A percentile compares a stretch with the other conserved stretches of the same genome.
phyloP scores from a whole-genome alignment of 345 rosid genomes.

The Gossypium rotundifolium region DNA sequence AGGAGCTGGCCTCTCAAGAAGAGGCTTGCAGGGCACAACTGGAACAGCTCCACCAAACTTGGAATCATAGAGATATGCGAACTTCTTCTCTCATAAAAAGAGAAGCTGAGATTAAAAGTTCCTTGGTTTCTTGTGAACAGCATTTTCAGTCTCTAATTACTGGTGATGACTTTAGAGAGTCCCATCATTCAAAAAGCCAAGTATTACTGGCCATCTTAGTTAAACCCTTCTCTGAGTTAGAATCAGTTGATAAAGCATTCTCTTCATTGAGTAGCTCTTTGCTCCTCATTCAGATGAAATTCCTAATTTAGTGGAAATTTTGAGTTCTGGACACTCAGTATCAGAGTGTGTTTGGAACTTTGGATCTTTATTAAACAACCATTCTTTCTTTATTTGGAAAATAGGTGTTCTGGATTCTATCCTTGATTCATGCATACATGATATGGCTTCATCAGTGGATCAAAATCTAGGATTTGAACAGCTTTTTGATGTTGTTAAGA shows the following conservation, averaged over 20 bases:
- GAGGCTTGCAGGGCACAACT: slow-evolving; percentile 87
- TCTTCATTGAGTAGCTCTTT: slow-evolving; percentile 37
- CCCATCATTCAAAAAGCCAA: slow-evolving; percentile 48
- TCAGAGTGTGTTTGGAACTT: slow-evolving; percentile 71
- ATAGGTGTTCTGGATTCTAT: slow-evolving; percentile 64
- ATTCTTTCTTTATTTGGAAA: slow-evolving; percentile 86
- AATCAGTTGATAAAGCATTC: slow-evolving; percentile 45
- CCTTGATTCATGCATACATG: slow-evolving; percentile 80
- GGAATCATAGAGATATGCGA: slow-evolving; percentile 71
- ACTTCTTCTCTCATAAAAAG: slow-evolving; percentile 50
- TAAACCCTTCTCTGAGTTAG: slow-evolving; percentile 68
- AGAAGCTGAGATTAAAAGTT: slow-evolving; percentile 58
- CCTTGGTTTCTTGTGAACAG: slow-evolving; percentile 47
- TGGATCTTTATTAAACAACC: slow-evolving; percentile 44
- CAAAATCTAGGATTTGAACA: slow-evolving; percentile 85
- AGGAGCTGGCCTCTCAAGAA: slow-evolving; percentile 93
- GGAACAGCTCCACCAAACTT: slow-evolving; percentile 73
- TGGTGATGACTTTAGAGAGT: slow-evolving; percentile 43
- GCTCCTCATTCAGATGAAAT: slow-evolving; percentile 35
- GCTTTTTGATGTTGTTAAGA: slow-evolving; percentile 64
- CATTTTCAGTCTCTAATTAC: slow-evolving; percentile 53
- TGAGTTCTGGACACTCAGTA: slow-evolving; percentile 47
- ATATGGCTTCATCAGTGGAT: slow-evolving; percentile 59
- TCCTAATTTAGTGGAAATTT: slow-evolving; percentile 39
- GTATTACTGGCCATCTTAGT: slow-evolving; percentile 43